Base-by-base conservation (phyloP, 345 rosid genomes). In the Clausena lansium region DNA sequence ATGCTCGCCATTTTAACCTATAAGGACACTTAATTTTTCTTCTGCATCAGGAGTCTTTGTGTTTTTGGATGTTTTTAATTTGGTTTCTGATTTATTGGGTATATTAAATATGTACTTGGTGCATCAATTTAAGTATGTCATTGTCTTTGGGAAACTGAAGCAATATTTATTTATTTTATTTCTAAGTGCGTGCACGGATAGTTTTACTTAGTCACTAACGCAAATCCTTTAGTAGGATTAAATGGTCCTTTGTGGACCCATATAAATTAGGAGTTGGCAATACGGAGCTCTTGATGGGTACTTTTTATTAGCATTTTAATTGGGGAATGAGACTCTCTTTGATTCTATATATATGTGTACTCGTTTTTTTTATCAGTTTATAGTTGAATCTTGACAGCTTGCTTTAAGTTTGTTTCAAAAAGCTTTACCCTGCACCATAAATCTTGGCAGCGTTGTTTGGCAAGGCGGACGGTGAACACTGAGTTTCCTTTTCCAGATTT, bases 401-500 rank as follows among this genome's bases (percentile, higher is more conserved):
- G 8, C 8, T 24, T 45, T 75, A 36, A 62, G 61, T 36, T n/a
- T 74, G 20, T 79, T 60, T 70, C 35, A 7, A 70, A 63, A 67
- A 74, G 65, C 59, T 75, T 78, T 71, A 77, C 64, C 32, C 35
- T 78, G 58, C 67, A 70, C 57, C 55, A 9, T 62, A 4, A 54
- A 71, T 73, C 54, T 81, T 79, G 82, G 79, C 94, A 96, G 97
- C 89, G 84, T 68, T 80, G 78, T 59, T 30, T 85, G 52, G n/a
- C 76, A 6, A 80, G 89, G 77, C 76, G 86, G 57, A 77, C 93
- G 6, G 86, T 79, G 36, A 87, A 78, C 70, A 89, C 87, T 1
- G 93, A 90, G 41, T 75, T 79, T 52, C 78, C 83, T 22, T 85
- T 87, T 61, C 81, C 83, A 60, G 95, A 89, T 66, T 77, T 87